Base-by-base conservation (phyloP, 1,139 yeast genomes). In the Debaryomyces robertsiae region DNA sequence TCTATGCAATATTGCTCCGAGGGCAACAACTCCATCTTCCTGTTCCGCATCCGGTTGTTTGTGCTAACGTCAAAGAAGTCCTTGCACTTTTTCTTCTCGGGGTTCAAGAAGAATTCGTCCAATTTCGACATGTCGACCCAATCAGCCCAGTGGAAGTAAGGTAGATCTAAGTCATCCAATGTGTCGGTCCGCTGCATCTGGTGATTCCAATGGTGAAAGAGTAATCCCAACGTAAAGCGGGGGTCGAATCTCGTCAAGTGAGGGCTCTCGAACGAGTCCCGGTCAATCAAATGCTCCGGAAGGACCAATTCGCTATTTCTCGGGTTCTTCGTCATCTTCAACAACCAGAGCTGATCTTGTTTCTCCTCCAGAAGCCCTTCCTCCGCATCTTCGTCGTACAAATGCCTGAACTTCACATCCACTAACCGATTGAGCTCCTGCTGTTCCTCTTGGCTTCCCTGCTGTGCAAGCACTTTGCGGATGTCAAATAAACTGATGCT, bases 131-230 rank as follows among this genome's bases (percentile, higher is more conserved):
- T 48, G 45, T 67, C 69, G 6, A 52, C 48, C 50, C 60, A 68
- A 45, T 69, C 74, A 15, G 60, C 54, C 73, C 73, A 69, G 45
- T 68, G 71, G 48, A 68, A 69, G 30, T 47, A 49, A 0, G 70
- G 63, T 6, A 64, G 32, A 11, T 41, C 44, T 4, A 45, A 29
- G n/a, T 40, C 38, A n/a, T 39, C 33, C 23, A 44, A 22, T 10
- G 44, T 17, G 11, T 10, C 38, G 9, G 14, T n/a, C 27, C 16
- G 24, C 16, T 22, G 17, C 6, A 53, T 24, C 27, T 38, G 41
- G 30, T 43, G 36, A 2, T 46, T 32, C 29, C 65, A 40, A 42
- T 61, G 48, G 30, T 57, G 43, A 6, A 66, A 46, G 1, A 66
- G 18, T 5, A 59, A 28, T 1, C 65, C 63, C 30, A 62, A 43